Evolutionary conservation across 1,139 yeast genomes (phyloP), one percentile per base, ranked within the genome.

Genomic region (Petasospora rhodanensis): DNA sequence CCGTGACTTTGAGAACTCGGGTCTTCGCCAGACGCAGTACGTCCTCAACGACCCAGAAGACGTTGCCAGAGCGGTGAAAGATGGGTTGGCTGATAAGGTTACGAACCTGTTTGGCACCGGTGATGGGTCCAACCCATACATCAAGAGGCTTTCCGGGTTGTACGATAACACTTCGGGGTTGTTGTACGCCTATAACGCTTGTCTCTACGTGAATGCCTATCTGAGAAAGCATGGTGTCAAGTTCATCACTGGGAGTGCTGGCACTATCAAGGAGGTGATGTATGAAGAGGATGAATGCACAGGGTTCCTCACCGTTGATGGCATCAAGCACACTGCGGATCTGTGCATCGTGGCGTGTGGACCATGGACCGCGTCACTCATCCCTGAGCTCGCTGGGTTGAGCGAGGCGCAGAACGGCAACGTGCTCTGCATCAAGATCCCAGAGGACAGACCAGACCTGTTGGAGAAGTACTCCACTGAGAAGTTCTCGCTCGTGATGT

Each of bases 111-210:
- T 49, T 21, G 42, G 42, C 16, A 38, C 48, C 28, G 46, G 37
- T 22, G 14, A 29, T 2, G 40, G 35, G 10, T 19, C 13, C 8
- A 26, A 29, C 12, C 28, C 29, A n/a, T 29, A 26, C 22, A 9
- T 40, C 15, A 32, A 43, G 18, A 24, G 41, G 22, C 28, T 47
- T 12, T 42, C 41, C 21, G 65, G 67, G 15, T 52, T 56, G 7
- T 45, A 62, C 16, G 69, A 64, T 36, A 42, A 60, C 10, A 53
- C 59, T 14, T 56, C 67, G 6, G 69, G 71, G 5, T 45, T 66
- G 28, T 40, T 65, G 3, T 52, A 59, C 38, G 66, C 72, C 2
- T 51, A 55, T 6, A 61, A 60, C 29, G 61, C 66, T 6, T 55
- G 59, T 20, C 44, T 47, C 18, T 62, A 55, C 39, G 59, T 52